These are phyloP conservation scores for Abrus precatorius DNA, from an alignment of 306 rosid species.

Conservation along the genomic window DNA sequence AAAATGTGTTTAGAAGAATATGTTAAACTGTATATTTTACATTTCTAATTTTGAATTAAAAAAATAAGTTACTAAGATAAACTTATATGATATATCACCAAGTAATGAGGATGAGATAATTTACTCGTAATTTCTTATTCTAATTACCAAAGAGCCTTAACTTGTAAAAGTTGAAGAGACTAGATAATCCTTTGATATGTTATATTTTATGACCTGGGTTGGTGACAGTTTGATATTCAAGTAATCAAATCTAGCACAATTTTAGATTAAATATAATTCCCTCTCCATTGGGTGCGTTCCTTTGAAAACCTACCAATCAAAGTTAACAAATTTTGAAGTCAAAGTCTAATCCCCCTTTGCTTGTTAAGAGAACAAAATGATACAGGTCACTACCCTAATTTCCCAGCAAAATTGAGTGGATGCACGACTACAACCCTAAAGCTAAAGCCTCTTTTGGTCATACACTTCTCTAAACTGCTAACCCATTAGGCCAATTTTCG, in stretches of 20 bases:
- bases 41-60: not conserved
- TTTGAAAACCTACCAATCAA: not conserved
- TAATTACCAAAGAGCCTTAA: too few relatives aligned
- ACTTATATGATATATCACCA: not conserved
- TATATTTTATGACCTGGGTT: not conserved
- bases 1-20: not conserved
- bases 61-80: not conserved
- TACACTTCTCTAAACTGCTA: constrained; percentile 38
- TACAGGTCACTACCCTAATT: constrained; percentile 16
- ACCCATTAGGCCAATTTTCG: constrained; percentile 13
- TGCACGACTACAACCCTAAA: constrained; percentile 39
- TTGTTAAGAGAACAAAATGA: constrained; percentile 32
- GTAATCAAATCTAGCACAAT: not conserved
- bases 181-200: too few relatives aligned
- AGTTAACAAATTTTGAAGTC: not conserved
- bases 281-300: not conserved
- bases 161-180: too few relatives aligned
- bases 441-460: not conserved
- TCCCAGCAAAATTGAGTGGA: constrained; percentile 46
- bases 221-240: not conserved
- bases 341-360: not conserved
- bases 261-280: not conserved
- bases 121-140: too few relatives aligned
- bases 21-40: not conserved
- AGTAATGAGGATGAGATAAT: not conserved